These are phyloP conservation scores for Dendrocalamus latiflorus DNA, from an alignment of 202 grass and related monocot genomes.

Conservation along the genomic window DNA sequence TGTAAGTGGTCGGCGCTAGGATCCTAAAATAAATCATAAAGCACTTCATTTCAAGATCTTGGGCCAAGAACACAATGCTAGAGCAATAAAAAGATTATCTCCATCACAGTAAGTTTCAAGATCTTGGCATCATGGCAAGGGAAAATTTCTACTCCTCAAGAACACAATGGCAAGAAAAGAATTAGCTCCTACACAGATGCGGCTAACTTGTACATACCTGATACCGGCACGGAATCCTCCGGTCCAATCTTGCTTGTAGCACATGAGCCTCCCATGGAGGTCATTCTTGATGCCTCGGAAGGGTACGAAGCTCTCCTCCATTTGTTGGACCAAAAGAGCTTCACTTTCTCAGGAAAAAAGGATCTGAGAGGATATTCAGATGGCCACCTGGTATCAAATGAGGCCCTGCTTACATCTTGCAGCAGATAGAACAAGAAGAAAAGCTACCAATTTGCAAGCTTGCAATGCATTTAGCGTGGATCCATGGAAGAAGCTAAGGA, in stretches of 20 bases:
- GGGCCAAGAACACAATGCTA: conserved; percentile 3
- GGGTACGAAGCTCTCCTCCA: conserved; percentile 94
- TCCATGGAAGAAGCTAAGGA: conserved; percentile 24
- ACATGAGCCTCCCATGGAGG: conserved; percentile 63
- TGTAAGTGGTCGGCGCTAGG: too few relatives aligned
- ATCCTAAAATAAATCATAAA: too few relatives aligned
- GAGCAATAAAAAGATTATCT: background rate
- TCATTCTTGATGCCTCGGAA: conserved; percentile 83
- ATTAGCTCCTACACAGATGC: background rate
- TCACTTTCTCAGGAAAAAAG: conserved; percentile 16
- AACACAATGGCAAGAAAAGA: conserved; percentile 21
- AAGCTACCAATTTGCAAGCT: conserved; percentile 1
- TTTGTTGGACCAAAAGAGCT: conserved; percentile 1
- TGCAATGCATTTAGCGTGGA: conserved; percentile 48
- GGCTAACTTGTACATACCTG: conserved; percentile 39
- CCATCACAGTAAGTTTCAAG: background rate
- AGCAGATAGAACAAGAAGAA: conserved; percentile 19
- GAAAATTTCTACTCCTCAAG: background rate
- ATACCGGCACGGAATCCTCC: conserved; percentile 71
- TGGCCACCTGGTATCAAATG: conserved; percentile 10
- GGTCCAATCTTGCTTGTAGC: conserved; percentile 97
- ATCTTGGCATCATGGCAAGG: conserved; percentile 2
- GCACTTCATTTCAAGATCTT: too few relatives aligned
- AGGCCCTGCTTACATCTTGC: conserved; percentile 49
- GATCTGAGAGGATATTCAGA: conserved; percentile 36